Evolutionary conservation across 1,139 yeast genomes (phyloP).

Genomic region (Chernovozyma sophiae-reginae): DNA sequence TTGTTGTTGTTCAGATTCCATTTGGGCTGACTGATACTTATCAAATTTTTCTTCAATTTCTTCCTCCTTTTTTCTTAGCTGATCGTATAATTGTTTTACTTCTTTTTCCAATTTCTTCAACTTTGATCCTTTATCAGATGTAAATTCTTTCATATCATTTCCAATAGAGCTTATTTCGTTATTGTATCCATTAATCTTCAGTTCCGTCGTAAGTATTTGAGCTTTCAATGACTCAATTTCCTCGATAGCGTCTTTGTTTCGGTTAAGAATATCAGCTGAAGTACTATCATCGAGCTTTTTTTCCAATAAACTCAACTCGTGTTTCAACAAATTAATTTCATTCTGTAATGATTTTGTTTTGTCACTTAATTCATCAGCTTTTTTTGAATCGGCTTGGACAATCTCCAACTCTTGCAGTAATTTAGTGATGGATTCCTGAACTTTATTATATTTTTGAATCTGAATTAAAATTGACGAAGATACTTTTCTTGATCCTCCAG

Average conservation of each 20-base stretch:
- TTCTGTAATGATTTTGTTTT: slow-evolving; percentile 60
- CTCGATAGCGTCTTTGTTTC: slow-evolving; percentile 41
- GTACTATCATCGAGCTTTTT: slow-evolving; percentile 61
- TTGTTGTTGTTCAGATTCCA: slow-evolving; percentile 67
- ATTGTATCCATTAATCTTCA: slow-evolving; percentile 20
- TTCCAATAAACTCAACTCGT: slow-evolving; percentile 61
- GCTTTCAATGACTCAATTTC: slow-evolving; percentile 47
- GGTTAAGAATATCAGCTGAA: slow-evolving; percentile 51
- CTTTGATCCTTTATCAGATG: slow-evolving; percentile 74
- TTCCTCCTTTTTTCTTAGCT: slow-evolving; percentile 37
- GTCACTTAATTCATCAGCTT: slow-evolving; percentile 45
- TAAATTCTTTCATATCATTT: slow-evolving; percentile 79
- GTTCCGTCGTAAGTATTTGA: slow-evolving; percentile 33
- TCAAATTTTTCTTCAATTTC: slow-evolving; percentile 46
- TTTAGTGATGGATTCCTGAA: slow-evolving; percentile 35
- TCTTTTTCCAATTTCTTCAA: slow-evolving; percentile 64
- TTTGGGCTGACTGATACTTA: slow-evolving; percentile 58
- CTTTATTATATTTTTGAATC: slow-evolving; percentile 65
- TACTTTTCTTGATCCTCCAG: slow-evolving; percentile 85
- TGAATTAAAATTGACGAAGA: slow-evolving; percentile 57
- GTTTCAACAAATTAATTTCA: slow-evolving; percentile 60
- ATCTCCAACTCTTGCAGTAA: slow-evolving; percentile 37
- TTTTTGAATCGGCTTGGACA: slow-evolving; percentile 38
- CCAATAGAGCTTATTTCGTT: slow-evolving; percentile 56
- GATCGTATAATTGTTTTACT: slow-evolving; percentile 34